These are phyloP conservation scores for Drechslerella stenobrocha DNA, from an alignment of 2,329 filamentous ascomycete genomes.

Conservation along the genomic window DNA sequence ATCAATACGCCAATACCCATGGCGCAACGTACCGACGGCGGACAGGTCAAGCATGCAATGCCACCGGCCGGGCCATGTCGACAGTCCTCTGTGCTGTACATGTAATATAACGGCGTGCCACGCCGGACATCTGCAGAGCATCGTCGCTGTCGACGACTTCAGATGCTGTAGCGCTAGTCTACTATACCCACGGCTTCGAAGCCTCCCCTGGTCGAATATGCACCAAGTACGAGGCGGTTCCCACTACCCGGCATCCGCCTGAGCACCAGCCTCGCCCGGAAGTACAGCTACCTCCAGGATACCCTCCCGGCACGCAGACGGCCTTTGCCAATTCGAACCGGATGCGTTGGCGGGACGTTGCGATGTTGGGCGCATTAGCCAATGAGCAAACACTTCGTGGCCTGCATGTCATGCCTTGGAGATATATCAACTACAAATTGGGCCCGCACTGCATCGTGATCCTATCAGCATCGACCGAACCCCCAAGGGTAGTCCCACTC, in stretches of 20 bases:
- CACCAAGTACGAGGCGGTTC: conserved; percentile 15
- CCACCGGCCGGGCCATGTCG: conserved; percentile 1
- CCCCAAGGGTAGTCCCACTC: conserved; percentile 48
- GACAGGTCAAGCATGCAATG: background rate
- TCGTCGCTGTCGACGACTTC: conserved; percentile 1
- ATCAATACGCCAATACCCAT: background rate
- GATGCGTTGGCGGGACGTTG: conserved; percentile 48
- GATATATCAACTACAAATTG: conserved; percentile 19
- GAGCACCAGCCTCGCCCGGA: background rate
- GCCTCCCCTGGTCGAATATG: conserved; percentile 5
- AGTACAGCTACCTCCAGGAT: conserved; percentile 16
- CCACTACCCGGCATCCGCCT: conserved; percentile 4
- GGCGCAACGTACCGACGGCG: background rate
- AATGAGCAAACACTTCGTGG: conserved; percentile 49
- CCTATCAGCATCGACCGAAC: conserved; percentile 45
- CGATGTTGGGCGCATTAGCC: conserved; percentile 45
- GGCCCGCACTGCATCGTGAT: conserved; percentile 25
- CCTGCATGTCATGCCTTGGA: conserved; percentile 48
- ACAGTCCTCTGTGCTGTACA: background rate
- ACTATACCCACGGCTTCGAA: background rate
- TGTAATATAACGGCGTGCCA: background rate
- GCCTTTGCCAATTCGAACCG: conserved; percentile 10
- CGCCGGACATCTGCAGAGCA: conserved; percentile 1
- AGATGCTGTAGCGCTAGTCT: too few relatives aligned
- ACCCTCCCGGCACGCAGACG: conserved; percentile 10